Evolutionary conservation across 441 rosid genomes (phyloP).

Genomic region (Populus tomentosa): DNA sequence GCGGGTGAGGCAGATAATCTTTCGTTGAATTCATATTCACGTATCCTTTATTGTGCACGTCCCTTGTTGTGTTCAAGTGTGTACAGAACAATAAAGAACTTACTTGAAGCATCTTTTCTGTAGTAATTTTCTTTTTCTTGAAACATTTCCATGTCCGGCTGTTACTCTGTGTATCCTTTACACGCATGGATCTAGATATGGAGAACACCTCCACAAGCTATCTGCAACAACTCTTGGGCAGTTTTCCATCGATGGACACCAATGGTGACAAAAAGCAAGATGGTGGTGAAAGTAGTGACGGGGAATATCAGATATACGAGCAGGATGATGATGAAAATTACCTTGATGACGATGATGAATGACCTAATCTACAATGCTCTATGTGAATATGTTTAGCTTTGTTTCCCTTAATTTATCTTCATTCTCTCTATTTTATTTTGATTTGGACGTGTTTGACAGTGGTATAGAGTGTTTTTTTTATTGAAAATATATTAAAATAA

Average conservation of each 20-base stretch:
- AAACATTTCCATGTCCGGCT: not conserved
- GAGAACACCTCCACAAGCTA: slow-evolving; percentile 74
- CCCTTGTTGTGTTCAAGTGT: not conserved
- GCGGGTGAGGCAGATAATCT: slow-evolving; percentile 57
- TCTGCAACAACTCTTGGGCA: slow-evolving; percentile 86
- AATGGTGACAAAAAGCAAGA: slow-evolving; percentile 39
- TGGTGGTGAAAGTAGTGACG: slow-evolving; percentile 51
- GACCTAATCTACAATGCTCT: slow-evolving; percentile 10
- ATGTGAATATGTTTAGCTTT: not conserved
- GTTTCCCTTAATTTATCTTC: not conserved
- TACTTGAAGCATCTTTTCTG: not conserved
- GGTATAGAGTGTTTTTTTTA: no score
- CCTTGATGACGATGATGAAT: slow-evolving; percentile 29
- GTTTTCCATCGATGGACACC: slow-evolving; percentile 61
- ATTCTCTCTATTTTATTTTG: not conserved
- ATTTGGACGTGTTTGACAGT: no score
- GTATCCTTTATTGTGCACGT: slow-evolving; percentile 60
- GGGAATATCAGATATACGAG: slow-evolving; percentile 83
- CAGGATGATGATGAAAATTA: slow-evolving; percentile 60
- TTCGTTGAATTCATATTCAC: slow-evolving; percentile 44
- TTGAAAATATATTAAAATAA: no score
- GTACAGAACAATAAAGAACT: not conserved
- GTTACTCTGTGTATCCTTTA: slow-evolving; percentile 20
- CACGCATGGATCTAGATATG: slow-evolving; percentile 41
- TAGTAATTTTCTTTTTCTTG: not conserved